Base-by-base conservation (phyloP, 768 basidiomycete genomes). In the Pleurotus platypus region DNA sequence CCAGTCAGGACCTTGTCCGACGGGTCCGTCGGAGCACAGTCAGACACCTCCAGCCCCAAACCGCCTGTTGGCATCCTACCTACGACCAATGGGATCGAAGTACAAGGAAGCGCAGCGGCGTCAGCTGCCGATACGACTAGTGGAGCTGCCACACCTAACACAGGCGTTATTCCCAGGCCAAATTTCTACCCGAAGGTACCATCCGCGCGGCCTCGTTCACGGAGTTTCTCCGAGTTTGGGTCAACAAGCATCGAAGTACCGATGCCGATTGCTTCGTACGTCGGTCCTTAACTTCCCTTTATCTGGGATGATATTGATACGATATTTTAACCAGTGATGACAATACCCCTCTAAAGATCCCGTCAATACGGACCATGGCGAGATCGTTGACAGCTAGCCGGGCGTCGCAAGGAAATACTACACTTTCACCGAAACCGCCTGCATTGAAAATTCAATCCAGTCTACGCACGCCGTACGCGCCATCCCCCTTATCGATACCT, bases 151-250 rank as follows among this genome's bases (percentile, higher is more conserved):
- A 16, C 9, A 8, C 15, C 35, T 18, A 37, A 6, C n/a, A 58
- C 62, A 39, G 68, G 62, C 1, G 66, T 64, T 4, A 75, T 88
- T 24, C 85, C 81, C 0, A 69, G 87, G 12, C 75, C 86, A 0
- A 85, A 87, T 47, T 90, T 91, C 63, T 76, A 82, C 57, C 88
- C 90, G 0, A 78, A 78, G 56, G 74, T 73, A 7, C 74, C 76
- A 5, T 75, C 75, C 2, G 62, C 73, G 7, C 72, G 90, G 4
- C 91, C 90, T 4, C 69, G 89, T 49, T 90, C 88, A 18, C 72
- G 88, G 62, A 91, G 89, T 60, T 92, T 92, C 65, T 91, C 89
- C 7, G 86, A 82, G 2, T 86, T 90, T 68, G 80, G 83, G 50
- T 72, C 76, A 3, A 62, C 68, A 4, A 62, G 55, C 5, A 54